Evolutionary conservation across 176 grass and related monocot species (phyloP).

Genomic region (Canna indica): DNA sequence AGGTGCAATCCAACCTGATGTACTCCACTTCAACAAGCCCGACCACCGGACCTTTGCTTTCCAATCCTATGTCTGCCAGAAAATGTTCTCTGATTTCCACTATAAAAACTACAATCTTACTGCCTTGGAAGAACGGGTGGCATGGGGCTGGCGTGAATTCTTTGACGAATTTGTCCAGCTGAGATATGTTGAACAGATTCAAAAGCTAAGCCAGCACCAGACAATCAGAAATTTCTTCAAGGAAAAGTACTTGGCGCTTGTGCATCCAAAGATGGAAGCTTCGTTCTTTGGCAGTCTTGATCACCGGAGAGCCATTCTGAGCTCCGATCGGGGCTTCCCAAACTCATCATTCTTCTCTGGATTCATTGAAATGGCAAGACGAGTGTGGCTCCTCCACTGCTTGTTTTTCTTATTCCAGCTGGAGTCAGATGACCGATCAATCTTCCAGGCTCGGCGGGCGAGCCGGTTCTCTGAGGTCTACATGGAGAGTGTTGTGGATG

Average conservation of each 20-base stretch:
- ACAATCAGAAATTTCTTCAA: slow-evolving; percentile 55
- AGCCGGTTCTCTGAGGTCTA: slow-evolving; percentile 75
- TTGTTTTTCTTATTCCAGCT: slow-evolving; percentile 75
- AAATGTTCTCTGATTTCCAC: slow-evolving; percentile 18
- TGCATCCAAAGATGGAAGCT: slow-evolving; percentile 82
- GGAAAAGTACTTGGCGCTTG: slow-evolving; percentile 77
- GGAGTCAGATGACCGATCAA: slow-evolving; percentile 27
- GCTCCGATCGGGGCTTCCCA: slow-evolving; percentile 54
- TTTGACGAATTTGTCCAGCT: slow-evolving; percentile 85
- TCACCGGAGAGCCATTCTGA: slow-evolving; percentile 73
- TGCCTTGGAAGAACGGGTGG: slow-evolving; percentile 48
- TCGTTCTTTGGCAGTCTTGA: slow-evolving; percentile 78
- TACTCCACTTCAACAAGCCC: neutral
- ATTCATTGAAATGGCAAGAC: slow-evolving; percentile 71
- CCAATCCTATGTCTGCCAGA: slow-evolving; percentile 12
- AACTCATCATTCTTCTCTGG: slow-evolving; percentile 64
- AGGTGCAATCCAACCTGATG: neutral
- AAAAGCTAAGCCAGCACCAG: slow-evolving; percentile 38
- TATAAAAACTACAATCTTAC: slow-evolving; percentile 10
- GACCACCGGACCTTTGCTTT: neutral
- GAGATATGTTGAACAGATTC: slow-evolving; percentile 37
- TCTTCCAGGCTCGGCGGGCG: slow-evolving; percentile 51
- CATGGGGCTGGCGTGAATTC: slow-evolving; percentile 52
- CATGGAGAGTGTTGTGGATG: slow-evolving; percentile 59
- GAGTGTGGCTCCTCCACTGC: slow-evolving; percentile 84